Conservation (phyloP, 345 rosid genomes). For the Firmiana major region DNA sequence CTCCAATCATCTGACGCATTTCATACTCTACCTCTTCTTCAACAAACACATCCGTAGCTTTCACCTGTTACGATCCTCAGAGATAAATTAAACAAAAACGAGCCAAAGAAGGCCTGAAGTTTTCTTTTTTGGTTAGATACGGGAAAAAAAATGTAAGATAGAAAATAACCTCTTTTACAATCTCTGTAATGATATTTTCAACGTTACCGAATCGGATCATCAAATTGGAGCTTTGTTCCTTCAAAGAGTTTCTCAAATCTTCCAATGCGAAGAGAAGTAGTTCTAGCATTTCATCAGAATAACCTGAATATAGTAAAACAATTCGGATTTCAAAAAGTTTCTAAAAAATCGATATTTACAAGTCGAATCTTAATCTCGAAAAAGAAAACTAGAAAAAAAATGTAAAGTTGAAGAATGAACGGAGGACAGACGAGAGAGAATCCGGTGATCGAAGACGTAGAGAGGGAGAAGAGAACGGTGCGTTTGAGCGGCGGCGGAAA, state of each 20-base stretch:
- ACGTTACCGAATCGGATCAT: conserved; percentile 71
- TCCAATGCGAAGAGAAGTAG: conserved; percentile 58
- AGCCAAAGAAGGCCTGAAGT: conserved; percentile 4
- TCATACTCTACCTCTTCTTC: conserved; percentile 82
- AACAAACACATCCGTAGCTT: conserved; percentile 50
- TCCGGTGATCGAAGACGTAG: conserved; percentile 75
- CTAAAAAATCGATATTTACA: background rate
- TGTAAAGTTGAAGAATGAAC: background rate
- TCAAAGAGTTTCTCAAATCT: conserved; percentile 55
- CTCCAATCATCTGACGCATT: conserved; percentile 33
- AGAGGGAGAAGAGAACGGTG: conserved; percentile 49
- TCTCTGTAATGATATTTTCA: conserved; percentile 53
- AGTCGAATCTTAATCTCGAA: background rate
- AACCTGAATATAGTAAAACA: conserved; percentile 40
- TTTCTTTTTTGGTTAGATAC: background rate
- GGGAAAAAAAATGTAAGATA: background rate
- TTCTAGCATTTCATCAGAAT: conserved; percentile 67
- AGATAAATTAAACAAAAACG: conserved; percentile 1
- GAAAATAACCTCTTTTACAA: conserved; percentile 54
- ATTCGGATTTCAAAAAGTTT: background rate
- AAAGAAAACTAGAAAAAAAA: background rate
- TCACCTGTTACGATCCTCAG: conserved; percentile 48
- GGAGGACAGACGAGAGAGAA: conserved; percentile 54
- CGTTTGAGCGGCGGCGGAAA: conserved; percentile 46
- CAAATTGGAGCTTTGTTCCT: conserved; percentile 65